phyloP scores from a whole-genome alignment of 2,329 filamentous ascomycete species.

The Botryotinia convoluta region DNA sequence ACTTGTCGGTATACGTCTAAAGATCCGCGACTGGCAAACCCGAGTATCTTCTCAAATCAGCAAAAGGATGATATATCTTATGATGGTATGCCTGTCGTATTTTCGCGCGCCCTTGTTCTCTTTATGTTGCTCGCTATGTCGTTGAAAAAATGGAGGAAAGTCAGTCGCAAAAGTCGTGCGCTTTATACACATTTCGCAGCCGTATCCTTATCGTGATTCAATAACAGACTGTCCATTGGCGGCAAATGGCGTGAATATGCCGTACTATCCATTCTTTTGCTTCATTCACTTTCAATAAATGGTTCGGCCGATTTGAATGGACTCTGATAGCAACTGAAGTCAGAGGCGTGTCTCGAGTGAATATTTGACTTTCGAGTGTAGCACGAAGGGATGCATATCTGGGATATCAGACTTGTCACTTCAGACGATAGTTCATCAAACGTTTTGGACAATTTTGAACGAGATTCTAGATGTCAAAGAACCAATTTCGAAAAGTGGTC shows the following conservation, averaged over 20 bases:
- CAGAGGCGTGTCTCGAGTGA: background rate
- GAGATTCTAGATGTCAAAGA: background rate
- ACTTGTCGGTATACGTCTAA: background rate
- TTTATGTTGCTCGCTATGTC: background rate
- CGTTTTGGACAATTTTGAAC: background rate
- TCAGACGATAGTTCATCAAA: background rate
- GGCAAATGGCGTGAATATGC: background rate
- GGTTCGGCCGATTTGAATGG: background rate
- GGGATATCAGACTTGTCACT: background rate
- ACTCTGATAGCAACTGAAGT: background rate
- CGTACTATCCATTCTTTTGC: background rate
- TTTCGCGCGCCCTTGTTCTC: background rate
- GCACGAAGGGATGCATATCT: background rate
- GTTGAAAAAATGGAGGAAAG: background rate
- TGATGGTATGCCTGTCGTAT: fast-evolving
- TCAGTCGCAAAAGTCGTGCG: background rate
- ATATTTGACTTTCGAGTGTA: background rate
- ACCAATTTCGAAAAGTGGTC: background rate
- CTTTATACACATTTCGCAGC: background rate
- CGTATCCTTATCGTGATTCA: background rate
- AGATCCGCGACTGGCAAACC: background rate
- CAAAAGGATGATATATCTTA: background rate
- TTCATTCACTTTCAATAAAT: background rate
- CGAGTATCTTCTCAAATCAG: background rate
- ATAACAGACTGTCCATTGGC: background rate